phyloP scores from a whole-genome alignment of 176 grass and related monocot genomes.

The Aegilops umbellulata region DNA sequence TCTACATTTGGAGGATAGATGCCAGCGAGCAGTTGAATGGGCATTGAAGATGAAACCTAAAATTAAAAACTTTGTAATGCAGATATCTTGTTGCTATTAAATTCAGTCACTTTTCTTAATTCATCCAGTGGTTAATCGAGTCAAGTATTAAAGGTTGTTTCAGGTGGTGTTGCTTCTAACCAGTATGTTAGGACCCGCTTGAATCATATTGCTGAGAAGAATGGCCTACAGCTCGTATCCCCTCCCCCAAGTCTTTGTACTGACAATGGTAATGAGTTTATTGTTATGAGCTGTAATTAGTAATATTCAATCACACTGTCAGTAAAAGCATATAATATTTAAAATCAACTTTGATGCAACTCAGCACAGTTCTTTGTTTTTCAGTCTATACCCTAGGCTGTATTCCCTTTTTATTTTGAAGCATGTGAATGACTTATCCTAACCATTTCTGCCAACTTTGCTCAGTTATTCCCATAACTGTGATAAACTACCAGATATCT shows the following conservation, averaged over 20 bases:
- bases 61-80: conserved; percentile 83
- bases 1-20: conserved; percentile 97
- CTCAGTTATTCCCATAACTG: background rate
- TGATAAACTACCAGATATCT: background rate
- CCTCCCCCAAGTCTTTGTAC: conserved; percentile 95
- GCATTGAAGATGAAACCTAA: conserved; percentile 89
- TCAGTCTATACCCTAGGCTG: background rate
- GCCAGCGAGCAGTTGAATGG: conserved; percentile 95
- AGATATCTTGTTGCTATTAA: conserved; percentile 30
- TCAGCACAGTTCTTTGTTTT: background rate
- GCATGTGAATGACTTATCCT: conserved; percentile 4
- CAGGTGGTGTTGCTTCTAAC: conserved; percentile 96
- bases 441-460: background rate
- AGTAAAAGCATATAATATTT: background rate
- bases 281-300: background rate
- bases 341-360: conserved; percentile 2
- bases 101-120: background rate
- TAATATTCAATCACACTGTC: background rate
- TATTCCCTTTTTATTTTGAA: background rate
- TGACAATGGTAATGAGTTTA: conserved; percentile 75
- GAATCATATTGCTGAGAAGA: conserved; percentile 55
- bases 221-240: conserved; percentile 63
- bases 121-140: conserved; percentile 16
- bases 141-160: conserved; percentile 72
- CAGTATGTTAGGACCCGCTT: conserved; percentile 71